These are phyloP conservation scores for Osmozyma mogii DNA, from an alignment of 805 yeast genomes.

Conservation along the genomic window DNA sequence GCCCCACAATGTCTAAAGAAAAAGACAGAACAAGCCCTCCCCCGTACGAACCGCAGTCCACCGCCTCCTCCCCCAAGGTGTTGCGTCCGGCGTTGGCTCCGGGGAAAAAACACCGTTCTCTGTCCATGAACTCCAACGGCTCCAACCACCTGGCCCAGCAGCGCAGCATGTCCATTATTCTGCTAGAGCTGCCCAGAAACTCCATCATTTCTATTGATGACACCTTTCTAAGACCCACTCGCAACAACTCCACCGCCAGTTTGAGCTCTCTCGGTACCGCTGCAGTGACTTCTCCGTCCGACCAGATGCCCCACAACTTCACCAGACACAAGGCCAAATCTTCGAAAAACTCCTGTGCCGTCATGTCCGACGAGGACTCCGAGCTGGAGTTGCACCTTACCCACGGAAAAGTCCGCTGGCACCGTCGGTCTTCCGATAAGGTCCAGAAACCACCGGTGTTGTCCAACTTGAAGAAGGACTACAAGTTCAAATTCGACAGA, in stretches of 20 bases:
- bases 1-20: too few species aligned
- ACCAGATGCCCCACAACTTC: constrained; percentile 1
- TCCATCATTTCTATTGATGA: constrained; percentile 35
- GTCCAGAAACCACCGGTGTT: constrained; percentile 8
- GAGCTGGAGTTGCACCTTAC: constrained; percentile 18
- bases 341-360: constrained; percentile 13
- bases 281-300: constrained; percentile 7
- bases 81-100: too few species aligned
- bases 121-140: constrained; percentile 24
- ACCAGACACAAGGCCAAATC: constrained; percentile 2
- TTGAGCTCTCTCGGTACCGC: constrained; percentile 12
- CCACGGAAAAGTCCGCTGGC: constrained; percentile 7
- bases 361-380: constrained; percentile 31
- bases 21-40: too few species aligned
- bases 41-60: too few species aligned
- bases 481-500: constrained; percentile 11
- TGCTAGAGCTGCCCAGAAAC: constrained; percentile 34
- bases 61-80: too few species aligned
- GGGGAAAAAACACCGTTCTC: constrained; percentile 20
- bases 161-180: constrained; percentile 29
- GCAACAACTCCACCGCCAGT: constrained; percentile 27
- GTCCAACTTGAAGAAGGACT: constrained; percentile 10
- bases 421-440: constrained; percentile 12
- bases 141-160: constrained; percentile 21
- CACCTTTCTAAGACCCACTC: constrained; percentile 16